Conservation (phyloP, 495 filamentous ascomycete genomes). For the Neurospora pannonica region DNA sequence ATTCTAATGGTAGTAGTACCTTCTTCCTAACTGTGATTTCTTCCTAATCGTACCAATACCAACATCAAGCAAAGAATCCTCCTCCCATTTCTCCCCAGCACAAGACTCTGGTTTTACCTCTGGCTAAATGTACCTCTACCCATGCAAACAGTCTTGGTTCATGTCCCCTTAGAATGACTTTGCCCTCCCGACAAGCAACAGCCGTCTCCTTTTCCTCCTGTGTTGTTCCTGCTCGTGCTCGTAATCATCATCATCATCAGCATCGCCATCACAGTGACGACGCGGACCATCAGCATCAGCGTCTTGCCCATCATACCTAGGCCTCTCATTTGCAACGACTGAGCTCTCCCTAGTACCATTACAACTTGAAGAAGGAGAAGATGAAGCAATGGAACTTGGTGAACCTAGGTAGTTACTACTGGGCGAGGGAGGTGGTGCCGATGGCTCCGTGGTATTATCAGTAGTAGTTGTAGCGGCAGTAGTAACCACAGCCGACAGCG, state of each 20-base stretch:
- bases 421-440: background rate
- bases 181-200: background rate
- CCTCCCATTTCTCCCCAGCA: background rate
- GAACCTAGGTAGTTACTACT: background rate
- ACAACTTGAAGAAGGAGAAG: background rate
- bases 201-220: background rate
- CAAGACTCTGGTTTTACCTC: background rate
- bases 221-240: background rate
- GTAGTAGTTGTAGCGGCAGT: background rate
- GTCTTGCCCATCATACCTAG: background rate
- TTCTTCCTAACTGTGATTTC: background rate
- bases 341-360: background rate
- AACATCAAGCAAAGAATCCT: background rate
- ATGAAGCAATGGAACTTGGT: background rate
- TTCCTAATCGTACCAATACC: background rate
- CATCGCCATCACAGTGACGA: background rate
- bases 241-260: background rate
- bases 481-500: background rate
- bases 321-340: background rate
- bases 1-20: too few relatives aligned
- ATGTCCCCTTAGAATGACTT: background rate
- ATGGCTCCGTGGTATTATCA: background rate
- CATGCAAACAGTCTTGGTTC: background rate
- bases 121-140: background rate
- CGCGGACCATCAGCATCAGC: background rate